Evolutionary conservation across 257 asterid genomes (phyloP), one percentile per base, ranked within the genome.

Genomic region (Solanum ossicruentum): DNA sequence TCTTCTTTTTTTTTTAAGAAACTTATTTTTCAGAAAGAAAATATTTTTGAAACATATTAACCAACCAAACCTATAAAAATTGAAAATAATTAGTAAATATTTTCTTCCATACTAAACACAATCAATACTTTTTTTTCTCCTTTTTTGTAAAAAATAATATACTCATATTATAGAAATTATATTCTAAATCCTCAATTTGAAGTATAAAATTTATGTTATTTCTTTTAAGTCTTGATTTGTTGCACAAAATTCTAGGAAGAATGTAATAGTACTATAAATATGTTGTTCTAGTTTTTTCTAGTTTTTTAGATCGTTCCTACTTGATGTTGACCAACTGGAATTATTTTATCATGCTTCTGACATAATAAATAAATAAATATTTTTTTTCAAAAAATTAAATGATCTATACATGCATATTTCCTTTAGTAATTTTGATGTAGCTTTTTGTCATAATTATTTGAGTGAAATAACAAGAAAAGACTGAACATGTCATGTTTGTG

Each of bases 331-430:
- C 55, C 32, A 10, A 36, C 15, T 58, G n/a, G 10, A 10, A 23
- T 72, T 83, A 12, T 71, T 70, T 49, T 54, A 12, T 66, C 89
- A 88, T 85, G 88, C 91, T 69, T 85, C 91, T 86, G 89, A 88
- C 87, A 88, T 45, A 57, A 18, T 2, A 61, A 67, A 36, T 36
- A 36, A 3, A 36, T 36, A 36, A 3, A 36, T 36, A 36, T 36
- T 3, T 36, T 0, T 36, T 36, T 36, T 36, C 41, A 36, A 36
- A 36, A 36, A 36, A 36, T 36, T 4, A 36, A 63, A 63, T 28
- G 47, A 67, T 9, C 47, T 67, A 32, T 0, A 20, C 9, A 21
- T 77, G 77, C 2, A 77, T 39, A 15, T 77, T 51, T 21, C 13
- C 13, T 49, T 36, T 36, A 36, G 41, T 75, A 36, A 69, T 23